A percentile compares a stretch with the other conserved stretches of the same genome.
Conservation (phyloP, 2,329 filamentous ascomycete genomes). For the Pseudohalonectria lignicola region DNA sequence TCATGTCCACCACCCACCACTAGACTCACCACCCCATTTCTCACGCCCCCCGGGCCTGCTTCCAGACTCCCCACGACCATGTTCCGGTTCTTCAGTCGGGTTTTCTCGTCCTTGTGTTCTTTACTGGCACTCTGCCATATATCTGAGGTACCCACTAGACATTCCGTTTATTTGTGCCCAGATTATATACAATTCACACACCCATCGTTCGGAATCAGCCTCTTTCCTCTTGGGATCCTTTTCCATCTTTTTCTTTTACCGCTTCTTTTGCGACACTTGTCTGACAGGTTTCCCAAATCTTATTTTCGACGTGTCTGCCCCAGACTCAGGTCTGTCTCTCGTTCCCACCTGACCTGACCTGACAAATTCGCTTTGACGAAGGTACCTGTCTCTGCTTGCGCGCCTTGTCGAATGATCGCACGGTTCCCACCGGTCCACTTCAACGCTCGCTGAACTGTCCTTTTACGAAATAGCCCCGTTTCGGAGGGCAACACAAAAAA, state of each 20-base stretch:
- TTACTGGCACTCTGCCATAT: constrained; percentile 4
- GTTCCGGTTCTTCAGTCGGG: too few relatives aligned
- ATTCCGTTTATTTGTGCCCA: constrained; percentile 3
- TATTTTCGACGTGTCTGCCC: not conserved
- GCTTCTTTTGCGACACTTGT: not conserved
- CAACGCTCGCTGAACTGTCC: not conserved
- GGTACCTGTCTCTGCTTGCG: too few relatives aligned
- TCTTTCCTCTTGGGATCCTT: not conserved
- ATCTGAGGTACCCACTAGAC: constrained; percentile 2
- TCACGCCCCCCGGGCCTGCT: too few relatives aligned
- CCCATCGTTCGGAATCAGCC: not conserved
- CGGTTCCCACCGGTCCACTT: not conserved
- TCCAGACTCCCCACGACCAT: constrained; percentile 1
- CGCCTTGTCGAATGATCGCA: too few relatives aligned
- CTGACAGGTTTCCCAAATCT: not conserved
- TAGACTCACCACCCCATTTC: not conserved
- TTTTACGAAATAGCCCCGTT: not conserved
- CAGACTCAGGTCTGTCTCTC: constrained; percentile 7
- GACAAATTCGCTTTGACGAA: not conserved
- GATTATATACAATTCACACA: constrained; percentile 3
- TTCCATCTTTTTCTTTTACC: constrained; percentile 4
- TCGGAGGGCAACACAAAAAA: not conserved
- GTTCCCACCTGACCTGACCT: constrained; percentile 8
- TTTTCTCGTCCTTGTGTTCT: too few relatives aligned
- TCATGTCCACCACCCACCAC: not conserved